These are phyloP conservation scores for Crithidia expoeki DNA, from an alignment of 208 protist genomes.

Conservation along the genomic window DNA sequence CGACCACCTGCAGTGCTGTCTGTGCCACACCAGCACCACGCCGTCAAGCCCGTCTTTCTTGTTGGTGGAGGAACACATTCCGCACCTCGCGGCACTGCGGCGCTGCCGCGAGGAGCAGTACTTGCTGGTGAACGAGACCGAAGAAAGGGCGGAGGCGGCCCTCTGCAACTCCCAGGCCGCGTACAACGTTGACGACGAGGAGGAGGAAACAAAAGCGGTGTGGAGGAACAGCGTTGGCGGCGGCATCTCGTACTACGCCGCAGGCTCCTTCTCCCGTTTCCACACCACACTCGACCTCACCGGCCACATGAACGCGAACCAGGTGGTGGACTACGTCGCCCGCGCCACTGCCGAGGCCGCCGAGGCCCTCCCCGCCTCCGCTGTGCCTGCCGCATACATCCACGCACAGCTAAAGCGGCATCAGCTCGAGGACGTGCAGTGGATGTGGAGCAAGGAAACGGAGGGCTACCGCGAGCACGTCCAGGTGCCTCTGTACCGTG, in stretches of 20 bases:
- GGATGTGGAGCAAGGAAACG: slow-evolving; percentile 45
- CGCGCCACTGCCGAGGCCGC: slow-evolving; percentile 15
- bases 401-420: slow-evolving; percentile 44
- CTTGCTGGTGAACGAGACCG: slow-evolving; percentile 18
- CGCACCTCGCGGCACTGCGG: slow-evolving; percentile 14
- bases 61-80: slow-evolving; percentile 24
- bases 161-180: slow-evolving; percentile 7
- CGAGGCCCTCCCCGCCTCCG: slow-evolving; percentile 18
- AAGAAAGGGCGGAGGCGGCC: slow-evolving; percentile 10
- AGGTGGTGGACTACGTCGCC: slow-evolving; percentile 27
- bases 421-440: slow-evolving; percentile 50
- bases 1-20: slow-evolving; percentile 1
- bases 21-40: not conserved
- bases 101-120: slow-evolving; percentile 27
- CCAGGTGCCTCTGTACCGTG: slow-evolving; percentile 34
- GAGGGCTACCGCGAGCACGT: slow-evolving; percentile 35
- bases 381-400: slow-evolving; percentile 36
- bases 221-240: too few relatives aligned
- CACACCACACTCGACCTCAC: slow-evolving; percentile 24
- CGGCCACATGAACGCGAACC: slow-evolving; percentile 16
- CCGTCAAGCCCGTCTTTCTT: slow-evolving; percentile 11
- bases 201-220: not conserved
- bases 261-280: slow-evolving; percentile 21
- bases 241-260: slow-evolving; percentile 26
- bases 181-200: slow-evolving; percentile 12